phyloP scores from a whole-genome alignment of 352 stramenopile species.

The Phytophthora agathidicida region DNA sequence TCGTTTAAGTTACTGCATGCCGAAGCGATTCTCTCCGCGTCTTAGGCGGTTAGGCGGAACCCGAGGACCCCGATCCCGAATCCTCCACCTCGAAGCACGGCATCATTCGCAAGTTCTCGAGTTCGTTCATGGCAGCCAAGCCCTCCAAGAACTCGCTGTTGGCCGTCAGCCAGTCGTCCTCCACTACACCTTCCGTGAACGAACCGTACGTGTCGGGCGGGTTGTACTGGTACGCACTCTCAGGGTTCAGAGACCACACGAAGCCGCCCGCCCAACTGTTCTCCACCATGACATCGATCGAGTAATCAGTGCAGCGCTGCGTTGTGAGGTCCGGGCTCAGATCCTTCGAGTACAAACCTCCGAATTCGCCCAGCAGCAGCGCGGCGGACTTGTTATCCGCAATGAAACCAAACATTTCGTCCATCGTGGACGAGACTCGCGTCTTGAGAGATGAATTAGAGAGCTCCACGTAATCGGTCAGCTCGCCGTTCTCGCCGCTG shows the following conservation, averaged over 20 bases:
- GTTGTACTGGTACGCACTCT: constrained; percentile 76
- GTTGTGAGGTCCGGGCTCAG: constrained; percentile 63
- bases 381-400: constrained; percentile 48
- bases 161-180: constrained; percentile 63
- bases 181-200: constrained; percentile 58
- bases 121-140: constrained; percentile 53
- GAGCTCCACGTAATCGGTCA: constrained; percentile 55
- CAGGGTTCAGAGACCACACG: constrained; percentile 76
- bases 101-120: constrained; percentile 52
- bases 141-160: constrained; percentile 53
- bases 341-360: constrained; percentile 63
- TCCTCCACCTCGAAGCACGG: constrained; percentile 49
- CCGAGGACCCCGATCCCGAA: constrained; percentile 24
- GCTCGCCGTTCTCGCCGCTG: constrained; percentile 23
- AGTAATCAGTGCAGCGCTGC: constrained; percentile 62
- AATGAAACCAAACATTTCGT: constrained; percentile 76
- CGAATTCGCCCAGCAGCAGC: constrained; percentile 72
- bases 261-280: constrained; percentile 64
- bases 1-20: constrained; percentile 6
- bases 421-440: constrained; percentile 54
- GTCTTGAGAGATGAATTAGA: constrained; percentile 43
- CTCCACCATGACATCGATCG: constrained; percentile 60
- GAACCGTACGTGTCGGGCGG: constrained; percentile 39
- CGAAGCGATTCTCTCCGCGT: no score
- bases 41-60: constrained; percentile 24